phyloP scores from a whole-genome alignment of 164 flowering plant species.

The Magnolia officinalis region DNA sequence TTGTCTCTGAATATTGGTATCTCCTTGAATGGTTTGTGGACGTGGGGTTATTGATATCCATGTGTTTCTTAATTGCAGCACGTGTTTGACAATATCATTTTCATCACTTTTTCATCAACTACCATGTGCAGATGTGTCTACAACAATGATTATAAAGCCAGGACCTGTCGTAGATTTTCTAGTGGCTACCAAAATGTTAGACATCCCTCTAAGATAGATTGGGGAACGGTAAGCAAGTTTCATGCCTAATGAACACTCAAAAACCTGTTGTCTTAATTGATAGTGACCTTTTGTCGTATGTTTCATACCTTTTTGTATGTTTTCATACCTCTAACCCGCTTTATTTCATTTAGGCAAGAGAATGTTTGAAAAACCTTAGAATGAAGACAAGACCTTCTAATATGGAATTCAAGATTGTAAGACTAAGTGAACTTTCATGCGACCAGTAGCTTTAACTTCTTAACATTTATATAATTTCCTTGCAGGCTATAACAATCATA shows the following conservation, averaged over 20 bases:
- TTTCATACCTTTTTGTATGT: background rate
- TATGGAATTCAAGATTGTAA: no score
- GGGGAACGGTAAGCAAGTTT: conserved; percentile 56
- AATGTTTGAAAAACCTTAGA: conserved; percentile 69
- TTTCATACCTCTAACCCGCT: background rate
- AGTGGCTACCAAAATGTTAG: conserved; percentile 62
- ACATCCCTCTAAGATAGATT: conserved; percentile 58
- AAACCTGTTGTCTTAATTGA: no score
- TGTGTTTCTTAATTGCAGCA: no score
- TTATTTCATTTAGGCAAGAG: conserved; percentile 68
- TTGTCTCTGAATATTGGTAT: no score
- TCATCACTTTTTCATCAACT: background rate
- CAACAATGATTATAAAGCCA: conserved; percentile 89
- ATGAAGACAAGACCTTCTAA: conserved; percentile 45
- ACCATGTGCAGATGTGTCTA: conserved; percentile 65
- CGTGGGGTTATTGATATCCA: conserved; percentile 86
- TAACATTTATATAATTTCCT: no score
- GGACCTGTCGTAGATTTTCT: conserved; percentile 83
- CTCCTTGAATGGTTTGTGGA: conserved; percentile 71
- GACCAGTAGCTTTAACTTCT: conserved; percentile 55
- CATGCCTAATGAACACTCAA: no score
- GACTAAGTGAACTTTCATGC: conserved; percentile 70
- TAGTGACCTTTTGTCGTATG: no score
- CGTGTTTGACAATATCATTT: background rate
- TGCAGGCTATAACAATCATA: no score